phyloP scores from a whole-genome alignment of 257 asterid genomes.

The Capsicum baccatum region DNA sequence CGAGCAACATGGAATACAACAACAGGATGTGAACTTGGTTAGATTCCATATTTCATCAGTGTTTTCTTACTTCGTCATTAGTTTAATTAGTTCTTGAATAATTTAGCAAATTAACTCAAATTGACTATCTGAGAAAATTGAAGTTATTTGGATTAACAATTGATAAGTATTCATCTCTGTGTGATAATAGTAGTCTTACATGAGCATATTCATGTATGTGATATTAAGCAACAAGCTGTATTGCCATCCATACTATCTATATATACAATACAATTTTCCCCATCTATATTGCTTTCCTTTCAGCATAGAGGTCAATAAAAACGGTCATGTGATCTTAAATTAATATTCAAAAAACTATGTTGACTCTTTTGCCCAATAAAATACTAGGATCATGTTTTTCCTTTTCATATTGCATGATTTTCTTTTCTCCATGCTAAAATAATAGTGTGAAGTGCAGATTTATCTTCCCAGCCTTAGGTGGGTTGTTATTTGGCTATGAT shows the following conservation, averaged over 20 bases:
- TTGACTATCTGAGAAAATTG: neutral
- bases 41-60: neutral
- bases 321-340: neutral
- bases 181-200: neutral
- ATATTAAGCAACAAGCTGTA: neutral
- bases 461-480: slow-evolving; percentile 93
- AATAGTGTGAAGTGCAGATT: slow-evolving; percentile 56
- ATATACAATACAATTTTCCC: slow-evolving; percentile 9
- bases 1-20: too few species aligned
- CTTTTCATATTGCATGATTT: neutral
- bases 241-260: neutral
- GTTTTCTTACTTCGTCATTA: neutral
- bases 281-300: neutral
- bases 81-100: neutral
- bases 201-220: slow-evolving; percentile 7
- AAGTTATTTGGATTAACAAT: neutral
- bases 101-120: neutral
- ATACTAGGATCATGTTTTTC: neutral
- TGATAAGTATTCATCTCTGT: neutral
- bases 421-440: slow-evolving; percentile 9
- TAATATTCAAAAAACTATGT: neutral
- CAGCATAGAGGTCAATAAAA: neutral
- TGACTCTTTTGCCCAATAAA: neutral
- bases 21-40: neutral
- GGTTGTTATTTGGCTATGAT: slow-evolving; percentile 92